Evolutionary conservation across 441 rosid genomes (phyloP).

Genomic region (Oxalis stricta): DNA sequence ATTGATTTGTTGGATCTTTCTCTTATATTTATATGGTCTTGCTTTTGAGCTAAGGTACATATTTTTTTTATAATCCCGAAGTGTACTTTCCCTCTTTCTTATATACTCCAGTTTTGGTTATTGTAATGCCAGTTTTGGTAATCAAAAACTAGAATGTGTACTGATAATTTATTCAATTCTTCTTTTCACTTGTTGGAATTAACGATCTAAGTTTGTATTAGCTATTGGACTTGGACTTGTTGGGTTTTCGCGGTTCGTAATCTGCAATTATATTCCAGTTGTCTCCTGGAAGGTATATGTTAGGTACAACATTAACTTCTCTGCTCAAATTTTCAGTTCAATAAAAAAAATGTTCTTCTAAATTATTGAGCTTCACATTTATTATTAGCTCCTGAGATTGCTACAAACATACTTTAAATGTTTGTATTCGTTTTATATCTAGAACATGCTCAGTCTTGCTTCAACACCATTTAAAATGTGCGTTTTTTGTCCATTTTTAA

Average conservation of each 20-base stretch:
- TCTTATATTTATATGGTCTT: conserved; percentile 15
- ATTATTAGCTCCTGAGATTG: not conserved
- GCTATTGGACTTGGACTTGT: conserved; percentile 12
- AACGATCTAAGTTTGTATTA: not conserved
- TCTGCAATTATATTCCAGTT: conserved; percentile 4
- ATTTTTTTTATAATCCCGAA: conserved; percentile 31
- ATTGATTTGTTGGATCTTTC: conserved; percentile 10
- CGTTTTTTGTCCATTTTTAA: no score
- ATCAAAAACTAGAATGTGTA: conserved; percentile 7
- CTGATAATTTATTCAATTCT: not conserved
- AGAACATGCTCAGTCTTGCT: no score
- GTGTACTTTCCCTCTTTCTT: no score
- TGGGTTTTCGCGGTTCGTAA: conserved; percentile 11
- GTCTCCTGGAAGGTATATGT: conserved; percentile 18
- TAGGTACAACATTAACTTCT: conserved; percentile 37
- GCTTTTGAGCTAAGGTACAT: conserved; percentile 32
- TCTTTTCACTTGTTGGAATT: not conserved
- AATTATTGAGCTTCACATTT: not conserved
- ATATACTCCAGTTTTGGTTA: no score
- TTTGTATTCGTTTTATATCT: no score
- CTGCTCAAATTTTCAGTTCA: conserved; percentile 13
- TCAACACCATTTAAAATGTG: no score
- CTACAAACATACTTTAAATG: no score
- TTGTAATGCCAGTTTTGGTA: conserved; percentile 11
- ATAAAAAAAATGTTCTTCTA: not conserved